Conservation (phyloP, 768 basidiomycete species). For the Solioccasus polychromus region DNA sequence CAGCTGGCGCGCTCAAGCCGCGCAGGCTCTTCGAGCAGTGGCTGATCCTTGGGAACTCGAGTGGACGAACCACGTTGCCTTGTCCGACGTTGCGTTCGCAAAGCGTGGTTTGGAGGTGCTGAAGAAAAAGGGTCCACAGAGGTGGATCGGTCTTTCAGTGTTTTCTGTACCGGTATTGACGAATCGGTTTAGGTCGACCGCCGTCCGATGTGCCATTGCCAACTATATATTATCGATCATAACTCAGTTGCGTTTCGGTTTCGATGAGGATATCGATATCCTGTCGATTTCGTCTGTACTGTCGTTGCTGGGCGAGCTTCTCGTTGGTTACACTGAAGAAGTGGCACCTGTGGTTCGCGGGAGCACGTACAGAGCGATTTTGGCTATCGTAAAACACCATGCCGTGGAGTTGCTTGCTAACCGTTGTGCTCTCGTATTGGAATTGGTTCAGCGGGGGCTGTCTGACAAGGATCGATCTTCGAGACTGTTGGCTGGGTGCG, state of each 20-base stretch:
- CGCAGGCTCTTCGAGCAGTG: constrained; percentile 36
- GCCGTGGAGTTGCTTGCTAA: constrained; percentile 25
- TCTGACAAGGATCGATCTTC: constrained; percentile 54
- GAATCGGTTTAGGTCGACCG: constrained; percentile 11
- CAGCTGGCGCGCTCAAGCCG: constrained; percentile 24
- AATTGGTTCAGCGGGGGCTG: constrained; percentile 48
- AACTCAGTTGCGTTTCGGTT: constrained; percentile 7
- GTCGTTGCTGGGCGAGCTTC: constrained; percentile 32
- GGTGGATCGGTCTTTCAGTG: constrained; percentile 27
- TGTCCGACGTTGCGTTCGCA: constrained; percentile 41
- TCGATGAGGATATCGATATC: constrained; percentile 2
- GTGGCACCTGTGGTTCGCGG: constrained; percentile 47
- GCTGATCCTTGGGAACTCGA: constrained; percentile 43
- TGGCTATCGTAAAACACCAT: constrained; percentile 43
- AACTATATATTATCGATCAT: constrained; percentile 19
- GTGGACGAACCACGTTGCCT: constrained; percentile 54
- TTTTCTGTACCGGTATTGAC: constrained; percentile 9
- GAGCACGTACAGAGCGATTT: constrained; percentile 40
- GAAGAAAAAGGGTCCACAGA: constrained; percentile 36
- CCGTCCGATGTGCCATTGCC: constrained; percentile 19
- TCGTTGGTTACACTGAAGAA: constrained; percentile 48
- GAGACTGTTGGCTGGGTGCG: constrained; percentile 69
- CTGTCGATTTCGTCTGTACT: constrained; percentile 32
- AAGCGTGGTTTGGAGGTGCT: constrained; percentile 47
- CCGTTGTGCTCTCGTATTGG: constrained; percentile 30